These are phyloP conservation scores for Hypericum perforatum DNA, from an alignment of 345 rosid species.

Conservation along the genomic window DNA sequence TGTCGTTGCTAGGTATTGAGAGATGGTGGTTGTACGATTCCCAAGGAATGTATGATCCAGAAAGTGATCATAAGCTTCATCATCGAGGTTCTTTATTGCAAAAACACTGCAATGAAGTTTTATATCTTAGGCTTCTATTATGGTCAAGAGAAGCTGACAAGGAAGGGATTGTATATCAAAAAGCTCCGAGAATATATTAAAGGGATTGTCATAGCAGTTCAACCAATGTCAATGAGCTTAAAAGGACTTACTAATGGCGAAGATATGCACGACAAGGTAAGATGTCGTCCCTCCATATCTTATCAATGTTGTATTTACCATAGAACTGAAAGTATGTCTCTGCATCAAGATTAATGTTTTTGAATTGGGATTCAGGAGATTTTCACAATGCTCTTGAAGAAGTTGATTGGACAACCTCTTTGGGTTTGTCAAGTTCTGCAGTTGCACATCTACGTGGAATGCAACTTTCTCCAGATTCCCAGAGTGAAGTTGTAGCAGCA, in stretches of 20 bases:
- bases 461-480: too few relatives aligned
- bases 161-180: too few relatives aligned
- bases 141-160: neutral
- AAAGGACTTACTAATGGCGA: slow-evolving; percentile 60
- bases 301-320: slow-evolving; percentile 57
- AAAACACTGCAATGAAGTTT: slow-evolving; percentile 45
- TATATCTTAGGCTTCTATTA: slow-evolving; percentile 6
- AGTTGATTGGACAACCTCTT: too few relatives aligned
- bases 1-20: slow-evolving; percentile 48
- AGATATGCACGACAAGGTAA: slow-evolving; percentile 87
- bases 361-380: too few relatives aligned
- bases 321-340: slow-evolving; percentile 60
- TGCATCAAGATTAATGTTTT: slow-evolving; percentile 27
- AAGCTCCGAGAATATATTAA: neutral
- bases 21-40: slow-evolving; percentile 56
- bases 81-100: slow-evolving; percentile 78
- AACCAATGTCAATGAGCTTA: neutral
- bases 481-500: too few relatives aligned
- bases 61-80: slow-evolving; percentile 57
- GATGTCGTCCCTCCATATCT: slow-evolving; percentile 82
- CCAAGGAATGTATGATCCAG: slow-evolving; percentile 75
- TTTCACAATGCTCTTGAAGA: too few relatives aligned
- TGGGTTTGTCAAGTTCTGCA: too few relatives aligned
- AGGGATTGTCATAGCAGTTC: neutral
- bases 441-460: too few relatives aligned